A percentile compares a stretch with the other conserved stretches of the same genome.
Evolutionary conservation across 192 early-diverging fungal genomes (phyloP).

Genomic region (Linnemannia exigua): DNA sequence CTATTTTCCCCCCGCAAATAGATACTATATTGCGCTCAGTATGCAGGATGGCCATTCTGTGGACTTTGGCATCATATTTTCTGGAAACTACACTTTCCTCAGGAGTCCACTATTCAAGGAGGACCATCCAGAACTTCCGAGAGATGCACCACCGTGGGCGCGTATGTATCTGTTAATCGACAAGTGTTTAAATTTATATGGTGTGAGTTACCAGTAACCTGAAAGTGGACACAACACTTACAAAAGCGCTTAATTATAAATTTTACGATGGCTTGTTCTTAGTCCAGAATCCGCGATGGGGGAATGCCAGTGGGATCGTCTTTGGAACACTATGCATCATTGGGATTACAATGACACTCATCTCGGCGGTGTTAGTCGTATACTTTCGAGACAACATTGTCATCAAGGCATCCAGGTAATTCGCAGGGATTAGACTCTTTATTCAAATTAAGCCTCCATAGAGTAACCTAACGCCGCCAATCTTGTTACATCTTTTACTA

Average conservation of each 20-base stretch:
- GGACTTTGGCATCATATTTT: neutral
- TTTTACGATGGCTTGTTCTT: neutral
- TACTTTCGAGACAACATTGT: slow-evolving; percentile 53
- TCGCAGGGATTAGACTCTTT: neutral
- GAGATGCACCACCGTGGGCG: slow-evolving; percentile 27
- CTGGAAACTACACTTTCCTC: neutral
- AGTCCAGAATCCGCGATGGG: slow-evolving; percentile 40
- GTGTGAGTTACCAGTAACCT: neutral
- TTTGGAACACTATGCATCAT: slow-evolving; percentile 39
- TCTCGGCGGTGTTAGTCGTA: slow-evolving; percentile 41
- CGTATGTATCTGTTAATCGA: neutral
- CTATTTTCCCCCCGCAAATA: neutral
- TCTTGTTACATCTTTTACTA: neutral
- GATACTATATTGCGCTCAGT: slow-evolving; percentile 13
- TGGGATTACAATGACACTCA: slow-evolving; percentile 43
- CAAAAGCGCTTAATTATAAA: neutral
- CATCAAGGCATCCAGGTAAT: slow-evolving; percentile 65
- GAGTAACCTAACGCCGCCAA: neutral
- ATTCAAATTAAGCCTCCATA: neutral
- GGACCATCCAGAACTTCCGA: neutral
- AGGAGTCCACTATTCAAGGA: slow-evolving; percentile 23
- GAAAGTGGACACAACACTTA: too few relatives aligned
- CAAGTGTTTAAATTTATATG: neutral
- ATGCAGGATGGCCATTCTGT: slow-evolving; percentile 17
- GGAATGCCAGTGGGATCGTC: slow-evolving; percentile 33